Evolutionary conservation across 2,329 filamentous ascomycete genomes (phyloP).

Genomic region (Fusarium caatingaense): DNA sequence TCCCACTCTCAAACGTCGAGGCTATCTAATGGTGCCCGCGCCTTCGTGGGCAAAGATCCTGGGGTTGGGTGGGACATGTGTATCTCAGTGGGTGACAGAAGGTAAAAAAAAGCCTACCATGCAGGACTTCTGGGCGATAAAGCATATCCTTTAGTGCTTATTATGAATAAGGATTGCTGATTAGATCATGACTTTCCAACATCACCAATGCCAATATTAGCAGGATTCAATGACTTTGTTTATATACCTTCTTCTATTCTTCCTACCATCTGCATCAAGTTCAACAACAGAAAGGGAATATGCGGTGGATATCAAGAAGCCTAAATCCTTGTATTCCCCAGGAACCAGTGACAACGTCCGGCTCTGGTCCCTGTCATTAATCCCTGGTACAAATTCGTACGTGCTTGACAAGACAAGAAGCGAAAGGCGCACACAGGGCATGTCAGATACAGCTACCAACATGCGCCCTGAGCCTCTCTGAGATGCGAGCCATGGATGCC

Average conservation of each 20-base stretch:
- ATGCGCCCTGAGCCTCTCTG: constrained; percentile 26
- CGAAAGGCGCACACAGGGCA: constrained; percentile 31
- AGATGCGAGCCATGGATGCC: constrained; percentile 22
- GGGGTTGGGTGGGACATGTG: constrained; percentile 40
- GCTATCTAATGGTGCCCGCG: constrained; percentile 39
- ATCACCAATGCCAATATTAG: neutral
- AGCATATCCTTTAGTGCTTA: neutral
- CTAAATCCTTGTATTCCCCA: constrained; percentile 24
- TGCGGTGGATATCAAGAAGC: constrained; percentile 4
- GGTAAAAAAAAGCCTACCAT: neutral
- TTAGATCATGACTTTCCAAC: neutral
- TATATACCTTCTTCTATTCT: neutral
- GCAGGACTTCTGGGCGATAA: neutral
- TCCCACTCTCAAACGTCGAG: constrained; percentile 35
- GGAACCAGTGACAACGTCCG: constrained; percentile 28
- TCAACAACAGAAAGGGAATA: neutral
- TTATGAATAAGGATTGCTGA: neutral
- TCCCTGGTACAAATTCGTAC: constrained; percentile 18
- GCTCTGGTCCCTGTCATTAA: constrained; percentile 11
- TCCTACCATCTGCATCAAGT: neutral
- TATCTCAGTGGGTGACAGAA: constrained; percentile 9
- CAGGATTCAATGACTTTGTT: neutral
- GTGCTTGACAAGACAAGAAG: constrained; percentile 6
- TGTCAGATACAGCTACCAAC: constrained; percentile 21
- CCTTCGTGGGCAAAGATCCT: constrained; percentile 33